Evolutionary conservation across 1,284 basidiomycete species (phyloP).

Genomic region (Moniliophthora roreri): DNA sequence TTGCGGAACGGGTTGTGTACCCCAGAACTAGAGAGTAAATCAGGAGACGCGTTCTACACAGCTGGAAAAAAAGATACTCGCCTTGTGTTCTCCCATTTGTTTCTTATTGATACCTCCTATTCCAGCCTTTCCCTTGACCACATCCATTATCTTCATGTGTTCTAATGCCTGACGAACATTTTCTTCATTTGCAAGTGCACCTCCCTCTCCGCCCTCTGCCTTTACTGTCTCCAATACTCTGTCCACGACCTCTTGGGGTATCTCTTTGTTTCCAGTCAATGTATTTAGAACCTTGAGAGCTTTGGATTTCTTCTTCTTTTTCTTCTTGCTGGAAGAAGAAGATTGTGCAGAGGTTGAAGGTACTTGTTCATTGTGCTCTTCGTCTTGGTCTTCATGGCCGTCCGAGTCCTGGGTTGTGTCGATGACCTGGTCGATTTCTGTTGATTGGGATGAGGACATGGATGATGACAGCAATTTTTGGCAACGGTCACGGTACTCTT

Average conservation of each 20-base stretch:
- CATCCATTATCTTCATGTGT: constrained; percentile 73
- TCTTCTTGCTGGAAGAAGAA: constrained; percentile 64
- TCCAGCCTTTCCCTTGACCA: constrained; percentile 69
- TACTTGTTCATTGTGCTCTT: constrained; percentile 26
- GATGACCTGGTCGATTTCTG: constrained; percentile 41
- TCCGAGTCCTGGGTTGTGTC: constrained; percentile 33
- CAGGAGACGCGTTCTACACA: constrained; percentile 4
- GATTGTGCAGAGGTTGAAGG: constrained; percentile 21
- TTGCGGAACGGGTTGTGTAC: constrained; percentile 93
- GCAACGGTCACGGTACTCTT: too few relatives aligned
- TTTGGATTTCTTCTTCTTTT: constrained; percentile 75
- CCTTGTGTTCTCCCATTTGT: constrained; percentile 86
- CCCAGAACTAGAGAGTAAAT: constrained; percentile 76
- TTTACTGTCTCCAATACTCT: constrained; percentile 61
- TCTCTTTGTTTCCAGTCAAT: constrained; percentile 48
- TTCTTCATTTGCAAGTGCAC: constrained; percentile 52
- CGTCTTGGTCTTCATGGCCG: constrained; percentile 32
- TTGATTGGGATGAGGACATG: constrained; percentile 25
- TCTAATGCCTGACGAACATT: constrained; percentile 62
- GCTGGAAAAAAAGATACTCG: constrained; percentile 29
- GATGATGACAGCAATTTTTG: too few relatives aligned
- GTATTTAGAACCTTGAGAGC: constrained; percentile 52
- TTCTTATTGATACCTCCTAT: constrained; percentile 72
- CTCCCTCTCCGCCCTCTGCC: constrained; percentile 50
- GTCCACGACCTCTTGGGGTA: constrained; percentile 60